phyloP scores from a whole-genome alignment of 2,329 filamentous ascomycete genomes.

The Colletotrichum euphorbiae region DNA sequence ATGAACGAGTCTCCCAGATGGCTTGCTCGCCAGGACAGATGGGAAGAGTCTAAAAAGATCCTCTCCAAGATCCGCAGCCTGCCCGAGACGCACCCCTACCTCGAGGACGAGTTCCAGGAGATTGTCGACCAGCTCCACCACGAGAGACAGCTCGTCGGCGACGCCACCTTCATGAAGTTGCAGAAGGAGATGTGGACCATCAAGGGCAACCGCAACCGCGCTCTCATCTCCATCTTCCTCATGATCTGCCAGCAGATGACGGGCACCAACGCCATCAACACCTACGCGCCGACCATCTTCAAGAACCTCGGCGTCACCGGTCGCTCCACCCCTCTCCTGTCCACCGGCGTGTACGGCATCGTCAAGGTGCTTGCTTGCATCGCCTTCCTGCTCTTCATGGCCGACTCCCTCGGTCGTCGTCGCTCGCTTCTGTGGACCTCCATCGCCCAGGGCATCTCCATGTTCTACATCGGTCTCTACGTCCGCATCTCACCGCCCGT shows the following conservation, averaged over 20 bases:
- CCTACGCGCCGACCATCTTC: slow-evolving; percentile 50
- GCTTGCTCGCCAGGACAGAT: slow-evolving; percentile 72
- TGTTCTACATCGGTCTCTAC: slow-evolving; percentile 76
- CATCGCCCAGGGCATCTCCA: slow-evolving; percentile 68
- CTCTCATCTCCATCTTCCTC: slow-evolving; percentile 65
- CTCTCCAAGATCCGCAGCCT: slow-evolving; percentile 69
- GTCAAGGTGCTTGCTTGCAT: slow-evolving; percentile 70
- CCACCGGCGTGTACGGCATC: slow-evolving; percentile 72
- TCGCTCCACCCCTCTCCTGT: slow-evolving; percentile 65
- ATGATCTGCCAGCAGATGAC: slow-evolving; percentile 77
- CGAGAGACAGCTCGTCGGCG: slow-evolving; percentile 63
- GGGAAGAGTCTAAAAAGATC: slow-evolving; percentile 69
- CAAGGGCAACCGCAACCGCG: slow-evolving; percentile 67
- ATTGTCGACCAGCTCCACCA: slow-evolving; percentile 67
- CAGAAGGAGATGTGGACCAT: slow-evolving; percentile 70
- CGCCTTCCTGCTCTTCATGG: slow-evolving; percentile 69
- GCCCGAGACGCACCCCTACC: slow-evolving; percentile 62
- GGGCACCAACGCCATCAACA: slow-evolving; percentile 56
- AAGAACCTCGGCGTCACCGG: slow-evolving; percentile 53
- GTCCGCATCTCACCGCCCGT: slow-evolving; percentile 68
- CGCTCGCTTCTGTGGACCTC: slow-evolving; percentile 70
- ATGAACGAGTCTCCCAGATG: slow-evolving; percentile 75
- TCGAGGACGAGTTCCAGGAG: slow-evolving; percentile 67
- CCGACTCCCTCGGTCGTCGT: slow-evolving; percentile 70
- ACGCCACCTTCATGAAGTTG: slow-evolving; percentile 62